phyloP scores from a whole-genome alignment of 371 early-diverging fungal genomes.

The Mortierella sp. region DNA sequence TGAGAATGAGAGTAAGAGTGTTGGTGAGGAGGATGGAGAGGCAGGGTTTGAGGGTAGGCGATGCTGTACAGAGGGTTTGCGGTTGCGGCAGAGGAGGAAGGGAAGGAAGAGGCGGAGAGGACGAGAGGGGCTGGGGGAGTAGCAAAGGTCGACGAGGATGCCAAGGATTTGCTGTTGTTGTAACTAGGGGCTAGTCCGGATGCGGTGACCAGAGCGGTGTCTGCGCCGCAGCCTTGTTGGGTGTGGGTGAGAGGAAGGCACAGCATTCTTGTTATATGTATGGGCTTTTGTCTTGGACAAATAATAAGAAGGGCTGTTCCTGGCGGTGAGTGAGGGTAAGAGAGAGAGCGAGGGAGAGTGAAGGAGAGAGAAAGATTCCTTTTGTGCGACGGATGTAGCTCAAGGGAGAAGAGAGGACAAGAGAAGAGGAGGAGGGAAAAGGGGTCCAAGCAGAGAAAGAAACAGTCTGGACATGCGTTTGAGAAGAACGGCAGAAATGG shows the following conservation, averaged over 20 bases:
- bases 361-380: background rate
- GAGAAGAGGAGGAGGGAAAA: background rate
- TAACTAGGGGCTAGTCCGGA: conserved; percentile 5
- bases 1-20: conserved; percentile 18
- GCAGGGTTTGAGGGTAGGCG: conserved; percentile 28
- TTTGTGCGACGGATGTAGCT: conserved; percentile 3
- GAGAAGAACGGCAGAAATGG: background rate
- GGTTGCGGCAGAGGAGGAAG: conserved; percentile 23
- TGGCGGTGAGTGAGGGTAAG: background rate
- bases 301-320: background rate
- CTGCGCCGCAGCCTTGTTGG: conserved; percentile 26
- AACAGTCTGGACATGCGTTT: conserved; percentile 4
- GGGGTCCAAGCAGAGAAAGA: conserved; percentile 10
- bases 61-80: conserved; percentile 43
- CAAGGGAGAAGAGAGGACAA: background rate
- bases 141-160: conserved; percentile 16
- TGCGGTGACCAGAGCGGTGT: conserved; percentile 23
- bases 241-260: conserved; percentile 44
- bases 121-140: conserved; percentile 12
- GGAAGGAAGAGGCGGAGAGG: conserved; percentile 28
- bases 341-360: background rate
- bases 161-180: conserved; percentile 19
- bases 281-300: conserved; percentile 12
- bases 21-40: conserved; percentile 27
- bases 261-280: conserved; percentile 27